Conservation (phyloP, 768 basidiomycete genomes). For the Thelephora aurantiotincta region DNA sequence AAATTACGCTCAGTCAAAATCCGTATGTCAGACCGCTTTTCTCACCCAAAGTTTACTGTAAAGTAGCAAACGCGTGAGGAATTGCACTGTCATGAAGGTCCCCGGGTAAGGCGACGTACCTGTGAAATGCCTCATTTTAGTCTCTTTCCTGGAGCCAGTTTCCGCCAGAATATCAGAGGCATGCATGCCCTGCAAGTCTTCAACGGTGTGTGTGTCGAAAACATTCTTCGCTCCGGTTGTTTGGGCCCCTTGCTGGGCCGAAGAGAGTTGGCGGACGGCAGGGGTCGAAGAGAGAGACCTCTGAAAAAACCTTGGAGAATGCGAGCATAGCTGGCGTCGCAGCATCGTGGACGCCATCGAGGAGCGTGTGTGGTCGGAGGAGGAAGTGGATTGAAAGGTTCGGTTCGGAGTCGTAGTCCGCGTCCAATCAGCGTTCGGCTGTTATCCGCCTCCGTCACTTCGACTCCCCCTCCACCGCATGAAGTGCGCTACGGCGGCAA, state of each 20-base stretch:
- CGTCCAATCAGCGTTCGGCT: background rate
- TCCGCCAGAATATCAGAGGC: constrained; percentile 74
- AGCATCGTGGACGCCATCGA: constrained; percentile 55
- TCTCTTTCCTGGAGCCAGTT: constrained; percentile 52
- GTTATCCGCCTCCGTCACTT: background rate
- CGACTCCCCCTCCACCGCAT: background rate
- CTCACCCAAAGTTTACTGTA: constrained; percentile 84
- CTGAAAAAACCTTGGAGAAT: constrained; percentile 2
- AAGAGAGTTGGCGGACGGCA: constrained; percentile 15
- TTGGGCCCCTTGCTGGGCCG: constrained; percentile 13
- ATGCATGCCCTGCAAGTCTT: constrained; percentile 71
- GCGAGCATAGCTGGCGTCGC: constrained; percentile 34
- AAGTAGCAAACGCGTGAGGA: constrained; percentile 2
- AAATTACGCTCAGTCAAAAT: background rate
- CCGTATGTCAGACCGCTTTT: background rate
- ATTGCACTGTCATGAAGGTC: background rate
- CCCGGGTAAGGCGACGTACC: constrained; percentile 30
- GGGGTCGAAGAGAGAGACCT: constrained; percentile 26
- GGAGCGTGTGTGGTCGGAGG: background rate
- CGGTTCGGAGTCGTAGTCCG: constrained; percentile 1
- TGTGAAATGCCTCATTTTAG: constrained; percentile 87
- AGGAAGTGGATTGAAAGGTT: background rate
- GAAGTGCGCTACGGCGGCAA: background rate
- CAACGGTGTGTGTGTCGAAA: constrained; percentile 61
- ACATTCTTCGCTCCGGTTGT: constrained; percentile 27